phyloP scores from a whole-genome alignment of 176 grass and related monocot species.

The Eragrostis nindensis region DNA sequence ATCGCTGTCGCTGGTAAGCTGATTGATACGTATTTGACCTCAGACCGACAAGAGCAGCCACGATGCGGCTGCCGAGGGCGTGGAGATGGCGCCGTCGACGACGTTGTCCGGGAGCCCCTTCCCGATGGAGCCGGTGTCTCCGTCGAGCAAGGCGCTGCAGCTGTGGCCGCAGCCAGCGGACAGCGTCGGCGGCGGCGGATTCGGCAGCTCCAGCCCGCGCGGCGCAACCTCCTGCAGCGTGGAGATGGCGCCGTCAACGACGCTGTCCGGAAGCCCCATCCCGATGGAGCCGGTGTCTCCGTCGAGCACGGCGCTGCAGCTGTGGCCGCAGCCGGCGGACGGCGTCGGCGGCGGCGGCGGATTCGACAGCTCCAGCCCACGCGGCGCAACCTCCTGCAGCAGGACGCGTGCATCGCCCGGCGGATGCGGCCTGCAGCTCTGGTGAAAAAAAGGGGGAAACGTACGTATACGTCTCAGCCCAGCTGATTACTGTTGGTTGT shows the following conservation, averaged over 20 bases:
- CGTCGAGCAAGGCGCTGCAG: slow-evolving; percentile 48
- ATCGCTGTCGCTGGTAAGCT: background rate
- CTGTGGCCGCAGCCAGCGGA: slow-evolving; percentile 49
- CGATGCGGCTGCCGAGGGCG: too few species aligned
- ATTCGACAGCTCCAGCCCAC: background rate
- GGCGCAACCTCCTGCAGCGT: background rate
- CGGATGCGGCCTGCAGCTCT: slow-evolving; percentile 51
- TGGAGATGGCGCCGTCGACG: background rate
- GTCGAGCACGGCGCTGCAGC: slow-evolving; percentile 49
- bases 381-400: background rate
- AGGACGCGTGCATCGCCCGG: background rate
- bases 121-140: slow-evolving; percentile 18
- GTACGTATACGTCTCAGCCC: background rate
- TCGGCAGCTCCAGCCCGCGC: background rate
- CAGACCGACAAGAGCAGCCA: slow-evolving; percentile 1
- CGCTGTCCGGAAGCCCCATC: background rate
- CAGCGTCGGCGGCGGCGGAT: background rate
- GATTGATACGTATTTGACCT: background rate
- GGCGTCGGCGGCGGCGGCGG: background rate
- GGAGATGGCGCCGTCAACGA: background rate
- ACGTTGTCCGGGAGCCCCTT: background rate
- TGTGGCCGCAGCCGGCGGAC: slow-evolving; percentile 40
- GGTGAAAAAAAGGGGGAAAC: background rate
- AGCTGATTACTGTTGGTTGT: background rate
- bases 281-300: slow-evolving; percentile 18